Evolutionary conservation across 2,329 filamentous ascomycete species (phyloP), one percentile per base, ranked within the genome.

Genomic region (Talaromyces sp.): DNA sequence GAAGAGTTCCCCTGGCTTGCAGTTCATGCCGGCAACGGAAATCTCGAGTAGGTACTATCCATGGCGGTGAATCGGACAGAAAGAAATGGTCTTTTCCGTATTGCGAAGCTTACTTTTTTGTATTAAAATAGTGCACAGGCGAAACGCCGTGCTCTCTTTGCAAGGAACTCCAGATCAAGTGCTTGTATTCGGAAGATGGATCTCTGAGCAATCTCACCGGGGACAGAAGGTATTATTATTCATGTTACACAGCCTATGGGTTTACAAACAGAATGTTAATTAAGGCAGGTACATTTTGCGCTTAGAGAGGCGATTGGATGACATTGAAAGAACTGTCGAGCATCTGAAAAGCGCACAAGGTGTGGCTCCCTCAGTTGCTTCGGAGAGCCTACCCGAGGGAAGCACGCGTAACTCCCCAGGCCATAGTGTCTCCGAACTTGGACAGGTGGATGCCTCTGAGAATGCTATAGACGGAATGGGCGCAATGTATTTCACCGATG

Each of bases 391-490:
- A 14, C 34, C 34, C 12, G 12, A 14, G 12, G 34, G 12, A 16
- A 14, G 34, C 34, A 36, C 12, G 34, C 12, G 34, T 2, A 56
- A 28, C 27, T 14, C 18, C 27, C 53, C 27, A 23, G 4, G 6
- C 18, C 23, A 7, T 3, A 44, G 42, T 44, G 42, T 50, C n/a
- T 27, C 44, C 9, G 59, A 52, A 52, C 31, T 61, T 28, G 54
- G 59, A 6, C 42, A 61, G 31, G 42, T 61, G 5, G 59, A 61
- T 50, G 23, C 31, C 28, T 53, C 44, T 2, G 61, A 67, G 33
- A 62, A 73, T 56, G 57, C 64, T 10, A 64, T 71, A 14, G 68
- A 70, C 40, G 73, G 69, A 7, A 71, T 76, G 67, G 73, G 73
- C 0, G 72, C 70, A 3, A 62, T 74, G 27, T 67, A 69, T n/a